A percentile compares a stretch with the other conserved stretches of the same genome.
phyloP scores from a whole-genome alignment of 257 asterid genomes.

The Capsicum pubescens region DNA sequence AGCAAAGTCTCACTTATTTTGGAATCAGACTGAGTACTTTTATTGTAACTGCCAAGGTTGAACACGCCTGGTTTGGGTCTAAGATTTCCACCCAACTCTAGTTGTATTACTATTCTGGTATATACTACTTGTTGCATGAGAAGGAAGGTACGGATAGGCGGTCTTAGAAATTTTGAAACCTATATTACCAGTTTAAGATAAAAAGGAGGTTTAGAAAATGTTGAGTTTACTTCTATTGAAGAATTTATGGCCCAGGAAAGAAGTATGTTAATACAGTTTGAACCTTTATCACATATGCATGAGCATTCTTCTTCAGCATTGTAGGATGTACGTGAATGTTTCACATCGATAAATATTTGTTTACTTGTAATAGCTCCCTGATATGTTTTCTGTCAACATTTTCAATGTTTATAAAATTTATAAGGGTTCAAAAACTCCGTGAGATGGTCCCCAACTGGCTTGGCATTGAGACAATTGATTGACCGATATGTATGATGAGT shows the following conservation, averaged over 20 bases:
- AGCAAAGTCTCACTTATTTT: constrained; percentile 16
- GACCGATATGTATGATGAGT: neutral
- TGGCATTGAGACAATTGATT: neutral
- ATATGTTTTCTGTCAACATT: neutral
- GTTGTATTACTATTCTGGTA: neutral
- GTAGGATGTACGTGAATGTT: neutral
- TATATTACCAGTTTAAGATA: neutral
- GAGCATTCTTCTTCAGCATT: neutral
- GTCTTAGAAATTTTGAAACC: neutral
- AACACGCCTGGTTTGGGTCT: constrained; percentile 5
- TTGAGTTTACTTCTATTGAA: constrained; percentile 3
- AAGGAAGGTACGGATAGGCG: neutral
- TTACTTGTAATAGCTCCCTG: neutral
- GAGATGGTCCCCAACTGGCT: neutral
- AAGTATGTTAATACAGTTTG: constrained; percentile 15
- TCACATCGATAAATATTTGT: neutral
- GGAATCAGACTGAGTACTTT: neutral
- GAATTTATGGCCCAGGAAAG: neutral
- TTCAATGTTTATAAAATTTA: neutral
- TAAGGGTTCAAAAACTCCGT: neutral
- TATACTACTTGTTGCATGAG: neutral
- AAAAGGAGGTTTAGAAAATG: neutral
- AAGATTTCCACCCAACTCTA: neutral
- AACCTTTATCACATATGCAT: neutral
- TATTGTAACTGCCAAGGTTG: neutral